Percentiles rank a stretch among this genome's conserved stretches.
These are phyloP conservation scores for Batkoa obscura DNA, from an alignment of 371 early-diverging fungal species.

Conservation along the genomic window DNA sequence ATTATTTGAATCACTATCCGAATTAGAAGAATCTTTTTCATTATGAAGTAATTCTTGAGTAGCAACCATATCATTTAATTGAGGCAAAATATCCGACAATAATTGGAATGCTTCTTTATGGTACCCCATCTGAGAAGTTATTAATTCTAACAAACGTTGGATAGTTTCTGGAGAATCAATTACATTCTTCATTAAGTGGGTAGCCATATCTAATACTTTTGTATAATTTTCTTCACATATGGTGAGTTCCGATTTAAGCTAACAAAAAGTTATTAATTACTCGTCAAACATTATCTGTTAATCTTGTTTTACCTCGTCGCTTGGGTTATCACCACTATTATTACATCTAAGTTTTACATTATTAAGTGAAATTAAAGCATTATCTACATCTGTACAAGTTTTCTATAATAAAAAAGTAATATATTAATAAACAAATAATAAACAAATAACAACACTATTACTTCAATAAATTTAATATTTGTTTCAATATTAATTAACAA, in stretches of 20 bases:
- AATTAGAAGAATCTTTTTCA: no score
- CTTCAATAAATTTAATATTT: neutral
- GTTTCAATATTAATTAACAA: neutral
- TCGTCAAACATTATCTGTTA: no score
- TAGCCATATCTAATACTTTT: neutral
- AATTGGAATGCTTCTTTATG: neutral
- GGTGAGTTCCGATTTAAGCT: neutral
- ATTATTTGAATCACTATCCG: no score
- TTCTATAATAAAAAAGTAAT: no score
- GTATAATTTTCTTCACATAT: neutral
- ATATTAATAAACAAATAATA: no score
- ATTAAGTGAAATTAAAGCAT: no score
- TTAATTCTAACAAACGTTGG: neutral
- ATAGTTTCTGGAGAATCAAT: neutral
- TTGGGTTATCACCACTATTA: no score
- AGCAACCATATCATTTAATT: neutral
- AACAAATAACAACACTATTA: no score
- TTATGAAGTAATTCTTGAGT: neutral
- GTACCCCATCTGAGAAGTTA: neutral
- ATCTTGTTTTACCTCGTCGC: no score
- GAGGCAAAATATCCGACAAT: neutral
- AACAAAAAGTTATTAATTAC: no score
- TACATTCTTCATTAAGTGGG: neutral
- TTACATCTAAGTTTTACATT: no score
- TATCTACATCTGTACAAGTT: no score